phyloP scores from a whole-genome alignment of 805 yeast genomes.

The Naumovozyma baii region DNA sequence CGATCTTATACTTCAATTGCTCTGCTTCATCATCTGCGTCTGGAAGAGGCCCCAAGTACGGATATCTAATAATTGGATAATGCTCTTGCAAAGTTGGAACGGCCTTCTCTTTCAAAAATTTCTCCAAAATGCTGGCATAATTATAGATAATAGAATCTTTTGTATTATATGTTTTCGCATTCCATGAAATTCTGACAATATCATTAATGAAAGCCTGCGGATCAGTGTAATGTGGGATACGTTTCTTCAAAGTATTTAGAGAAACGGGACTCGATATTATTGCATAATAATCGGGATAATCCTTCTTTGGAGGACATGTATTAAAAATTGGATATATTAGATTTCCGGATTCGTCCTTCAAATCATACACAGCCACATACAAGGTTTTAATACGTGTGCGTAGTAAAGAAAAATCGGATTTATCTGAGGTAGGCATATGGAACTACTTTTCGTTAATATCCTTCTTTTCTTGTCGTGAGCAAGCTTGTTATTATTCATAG shows the following conservation, averaged over 20 bases:
- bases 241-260: constrained; percentile 57
- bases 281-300: constrained; percentile 67
- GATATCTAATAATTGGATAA: constrained; percentile 31
- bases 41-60: constrained; percentile 61
- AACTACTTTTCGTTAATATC: neutral
- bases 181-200: constrained; percentile 78
- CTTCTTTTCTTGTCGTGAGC: too few relatives aligned
- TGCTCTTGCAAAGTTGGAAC: constrained; percentile 28
- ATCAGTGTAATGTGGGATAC: constrained; percentile 47
- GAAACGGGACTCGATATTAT: constrained; percentile 72
- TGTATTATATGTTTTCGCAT: constrained; percentile 76
- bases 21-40: constrained; percentile 28
- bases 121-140: constrained; percentile 48
- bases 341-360: constrained; percentile 23
- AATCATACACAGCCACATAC: constrained; percentile 13
- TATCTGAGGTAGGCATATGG: neutral
- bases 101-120: constrained; percentile 29
- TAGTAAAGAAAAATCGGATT: neutral
- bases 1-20: constrained; percentile 5
- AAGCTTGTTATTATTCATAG: too few relatives aligned
- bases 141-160: constrained; percentile 56
- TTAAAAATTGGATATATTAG: constrained; percentile 26
- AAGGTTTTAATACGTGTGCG: constrained; percentile 4
- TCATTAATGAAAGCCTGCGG: constrained; percentile 70
- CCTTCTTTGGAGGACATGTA: constrained; percentile 54